Conservation (phyloP, 2,329 filamentous ascomycete genomes). For the Ambrosiella cleistominuta region DNA sequence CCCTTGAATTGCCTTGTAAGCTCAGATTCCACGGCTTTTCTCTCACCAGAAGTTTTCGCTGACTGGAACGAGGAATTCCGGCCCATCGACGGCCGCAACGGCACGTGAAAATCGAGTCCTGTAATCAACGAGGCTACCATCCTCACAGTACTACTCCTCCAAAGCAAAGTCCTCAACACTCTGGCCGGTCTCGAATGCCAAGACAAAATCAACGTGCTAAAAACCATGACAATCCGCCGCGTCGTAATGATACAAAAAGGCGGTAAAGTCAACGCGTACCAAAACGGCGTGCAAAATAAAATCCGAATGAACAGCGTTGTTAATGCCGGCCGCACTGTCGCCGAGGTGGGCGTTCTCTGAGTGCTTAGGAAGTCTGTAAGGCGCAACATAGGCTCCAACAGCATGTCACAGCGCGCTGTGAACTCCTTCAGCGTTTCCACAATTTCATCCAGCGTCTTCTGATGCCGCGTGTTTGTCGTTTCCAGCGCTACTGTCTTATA, state of each 20-base stretch:
- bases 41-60: slow-evolving; percentile 13
- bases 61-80: slow-evolving; percentile 12
- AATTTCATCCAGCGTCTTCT: slow-evolving; percentile 94
- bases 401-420: slow-evolving; percentile 76
- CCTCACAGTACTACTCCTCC: slow-evolving; percentile 67
- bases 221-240: slow-evolving; percentile 61
- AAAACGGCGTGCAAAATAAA: slow-evolving; percentile 70
- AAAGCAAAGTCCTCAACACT: slow-evolving; percentile 72
- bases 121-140: slow-evolving; percentile 55
- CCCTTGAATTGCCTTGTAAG: slow-evolving; percentile 27
- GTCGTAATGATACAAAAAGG: slow-evolving; percentile 76
- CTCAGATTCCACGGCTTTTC: slow-evolving; percentile 24
- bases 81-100: slow-evolving; percentile 14
- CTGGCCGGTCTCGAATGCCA: slow-evolving; percentile 83
- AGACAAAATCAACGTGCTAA: slow-evolving; percentile 73
- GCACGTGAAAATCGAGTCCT: slow-evolving; percentile 45
- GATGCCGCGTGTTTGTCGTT: slow-evolving; percentile 50
- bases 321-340: slow-evolving; percentile 75
- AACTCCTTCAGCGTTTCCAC: slow-evolving; percentile 84
- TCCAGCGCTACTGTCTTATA: slow-evolving; percentile 26
- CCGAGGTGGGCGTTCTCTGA: slow-evolving; percentile 74
- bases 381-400: slow-evolving; percentile 74
- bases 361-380: slow-evolving; percentile 89
- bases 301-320: slow-evolving; percentile 82
- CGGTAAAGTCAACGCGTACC: slow-evolving; percentile 67